Evolutionary conservation across 1,284 basidiomycete species (phyloP), one percentile per base, ranked within the genome.

Genomic region (Fomes fomentarius): DNA sequence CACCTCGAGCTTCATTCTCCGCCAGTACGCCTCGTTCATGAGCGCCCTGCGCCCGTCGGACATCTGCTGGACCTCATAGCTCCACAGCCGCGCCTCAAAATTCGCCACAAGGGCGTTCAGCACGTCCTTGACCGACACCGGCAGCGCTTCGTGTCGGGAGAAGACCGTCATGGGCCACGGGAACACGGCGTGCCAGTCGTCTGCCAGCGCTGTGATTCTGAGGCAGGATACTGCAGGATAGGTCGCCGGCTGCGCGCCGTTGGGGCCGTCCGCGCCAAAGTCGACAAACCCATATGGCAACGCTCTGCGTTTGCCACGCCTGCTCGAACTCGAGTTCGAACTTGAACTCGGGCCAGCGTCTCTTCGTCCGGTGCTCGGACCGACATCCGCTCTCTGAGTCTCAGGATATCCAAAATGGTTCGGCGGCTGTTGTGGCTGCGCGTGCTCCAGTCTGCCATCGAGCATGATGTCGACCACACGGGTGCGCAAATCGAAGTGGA

Each of bases 231-330:
- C 70, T 54, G 81, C 78, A 0, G 84, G 84, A 64, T 70, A 78
- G 5, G 84, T 84, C 14, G 83, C 84, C 0, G 82, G 83, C 62
- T 85, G 82, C 10, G 74, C 67, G 42, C 73, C 70, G 63, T 84
- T 79, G 1, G 74, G 66, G 2, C 67, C 60, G 24, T 70, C 63
- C 47, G 74, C 63, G 24, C 62, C 58, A 31, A 71, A 67, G 30
- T 47, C 54, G 33, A 24, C 22, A 15, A 69, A 64, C 9, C 70
- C 69, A 47, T 15, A 11, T n/a, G n/a, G 12, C 14, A 30, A n/a
- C n/a, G n/a, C n/a, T n/a, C n/a, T n/a, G n/a, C n/a, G n/a, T n/a
- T n/a, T n/a, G n/a, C n/a, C n/a, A n/a, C n/a, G n/a, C n/a, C n/a
- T 30, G 28, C 28, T 30, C 12, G 28, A 30, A 12, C 7, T 30